Base-by-base conservation (phyloP, 768 basidiomycete species). In the Calocybe cyanea region DNA sequence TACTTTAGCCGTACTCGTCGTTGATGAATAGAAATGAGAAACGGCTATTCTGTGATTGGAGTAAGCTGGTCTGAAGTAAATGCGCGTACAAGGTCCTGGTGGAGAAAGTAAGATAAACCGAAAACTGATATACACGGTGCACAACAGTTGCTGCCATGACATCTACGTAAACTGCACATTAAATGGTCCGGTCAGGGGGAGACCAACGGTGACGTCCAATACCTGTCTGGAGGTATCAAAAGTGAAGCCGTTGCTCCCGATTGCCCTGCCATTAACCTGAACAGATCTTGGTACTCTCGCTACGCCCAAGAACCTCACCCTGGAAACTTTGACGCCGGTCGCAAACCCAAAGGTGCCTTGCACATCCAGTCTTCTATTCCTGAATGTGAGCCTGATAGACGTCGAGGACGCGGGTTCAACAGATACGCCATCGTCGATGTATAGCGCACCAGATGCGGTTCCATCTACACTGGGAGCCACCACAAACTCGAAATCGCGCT, bases 391-490 rank as follows among this genome's bases (percentile, higher is more conserved):
- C 30, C 57, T 49, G 30, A 72, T 56, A 7, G 54, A 31, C 19
- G 73, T 75, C 38, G 58, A 56, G 1, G 52, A 33, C 15, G 57
- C n/a, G 19, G 60, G 70, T 3, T 42, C 50, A 38, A 76, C 60
- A 6, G 77, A 80, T 35, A 76, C 77, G 10, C 85, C 83, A 49
- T 86, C 83, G 55, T 86, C 85, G 28, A 82, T 51, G 57, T 86
- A 84, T 31, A 86, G 65, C 31, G 55, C 35, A 1, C 83, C 84
- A 4, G 54, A 50, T 0, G 85, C 84, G 0, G 53, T 61, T 11
- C 80, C 81, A n/a, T 70, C 59, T n/a, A 53, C 48, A 9, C 69
- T 69, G 1, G 81, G 81, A 0, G 83, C 85, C 24, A 85, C 76
- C 32, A 85, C 66, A 43, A 86, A 61, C 59, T 83, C 76, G 46